phyloP scores from a whole-genome alignment of 2,329 filamentous ascomycete species.

The Lasiodiplodia sp. region DNA sequence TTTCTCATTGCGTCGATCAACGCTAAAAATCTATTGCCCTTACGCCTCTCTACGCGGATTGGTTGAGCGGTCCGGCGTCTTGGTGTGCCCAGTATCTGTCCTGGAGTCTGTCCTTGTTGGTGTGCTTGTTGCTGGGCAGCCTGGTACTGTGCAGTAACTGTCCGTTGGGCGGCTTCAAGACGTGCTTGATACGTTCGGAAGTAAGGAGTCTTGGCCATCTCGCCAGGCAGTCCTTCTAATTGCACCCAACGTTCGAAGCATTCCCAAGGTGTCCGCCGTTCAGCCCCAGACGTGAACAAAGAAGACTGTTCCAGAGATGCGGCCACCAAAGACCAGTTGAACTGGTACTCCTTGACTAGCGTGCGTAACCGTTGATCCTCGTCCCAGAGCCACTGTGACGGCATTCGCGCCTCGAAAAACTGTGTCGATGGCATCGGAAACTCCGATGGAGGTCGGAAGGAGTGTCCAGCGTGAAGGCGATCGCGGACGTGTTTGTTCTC shows the following conservation, averaged over 20 bases:
- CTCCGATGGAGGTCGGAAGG: constrained; percentile 92
- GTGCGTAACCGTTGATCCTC: constrained; percentile 90
- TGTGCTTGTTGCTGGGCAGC: constrained; percentile 61
- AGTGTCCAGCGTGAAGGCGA: constrained; percentile 86
- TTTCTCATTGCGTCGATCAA: constrained; percentile 96
- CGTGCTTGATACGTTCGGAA: constrained; percentile 78
- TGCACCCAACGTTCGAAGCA: constrained; percentile 98
- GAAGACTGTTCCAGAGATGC: constrained; percentile 78
- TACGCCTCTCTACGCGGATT: constrained; percentile 82
- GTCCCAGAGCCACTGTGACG: constrained; percentile 88
- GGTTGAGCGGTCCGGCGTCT: constrained; percentile 76
- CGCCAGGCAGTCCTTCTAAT: constrained; percentile 85
- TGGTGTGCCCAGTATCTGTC: constrained; percentile 59
- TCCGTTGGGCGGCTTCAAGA: constrained; percentile 68
- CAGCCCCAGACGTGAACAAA: constrained; percentile 81
- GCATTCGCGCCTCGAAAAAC: constrained; percentile 86
- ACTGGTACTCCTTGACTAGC: constrained; percentile 89
- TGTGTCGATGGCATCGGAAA: constrained; percentile 86
- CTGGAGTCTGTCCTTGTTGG: constrained; percentile 61
- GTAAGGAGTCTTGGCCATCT: constrained; percentile 95
- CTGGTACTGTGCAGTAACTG: constrained; percentile 65
- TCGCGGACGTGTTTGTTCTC: constrained; percentile 91
- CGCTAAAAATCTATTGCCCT: constrained; percentile 84
- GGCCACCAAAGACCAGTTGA: constrained; percentile 97
- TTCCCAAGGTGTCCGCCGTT: constrained; percentile 95